Evolutionary conservation across 805 yeast species (phyloP), one percentile per base, ranked within the genome.

Genomic region (Lipomyces yamanashiensis): DNA sequence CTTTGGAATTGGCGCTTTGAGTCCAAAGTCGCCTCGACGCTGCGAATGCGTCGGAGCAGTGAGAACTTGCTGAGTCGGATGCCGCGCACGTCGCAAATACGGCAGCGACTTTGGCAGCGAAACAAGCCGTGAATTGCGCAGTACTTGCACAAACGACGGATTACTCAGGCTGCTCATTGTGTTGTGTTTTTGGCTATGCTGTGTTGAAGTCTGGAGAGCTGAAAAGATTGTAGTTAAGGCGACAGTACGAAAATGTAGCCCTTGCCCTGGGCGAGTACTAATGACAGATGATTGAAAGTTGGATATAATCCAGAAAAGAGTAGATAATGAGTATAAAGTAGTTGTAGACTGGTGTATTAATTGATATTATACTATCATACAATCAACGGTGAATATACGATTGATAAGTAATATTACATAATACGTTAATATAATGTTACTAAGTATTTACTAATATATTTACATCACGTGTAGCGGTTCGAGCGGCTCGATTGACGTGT

Each of bases 1-100:
- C 13, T 34, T 6, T 4, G 71, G 70, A 44, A 68, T 39, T 33
- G 64, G 61, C 12, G 70, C 28, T 50, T 69, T 69, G 39, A 69
- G 53, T 12, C 71, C 71, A 61, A 49, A 69, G 55, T 69, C 71
- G 15, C 62, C 61, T 17, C 66, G 54, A 13, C 28, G 39, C 13
- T 13, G 51, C 12, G 71, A 41, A 17, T 54, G 55, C 47, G 65
- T 47, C 5, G 62, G 69, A 15, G 70, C 19, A 40, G 55, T 47
- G 47, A 69, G 48, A 49, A 68, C 62, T 55, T 71, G 73, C 61
- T 60, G 62, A 39, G 52, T 62, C 53, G 60, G 75, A 69, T 49
- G 76, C 23, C 47, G 55, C 23, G 34, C 36, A 13, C 48, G n/a
- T 15, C 41, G 39, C 28, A 33, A 41, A 17, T 19, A 8, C 37